phyloP scores from a whole-genome alignment of 2,329 filamentous ascomycete genomes.

The Myrmaecium sp. region DNA sequence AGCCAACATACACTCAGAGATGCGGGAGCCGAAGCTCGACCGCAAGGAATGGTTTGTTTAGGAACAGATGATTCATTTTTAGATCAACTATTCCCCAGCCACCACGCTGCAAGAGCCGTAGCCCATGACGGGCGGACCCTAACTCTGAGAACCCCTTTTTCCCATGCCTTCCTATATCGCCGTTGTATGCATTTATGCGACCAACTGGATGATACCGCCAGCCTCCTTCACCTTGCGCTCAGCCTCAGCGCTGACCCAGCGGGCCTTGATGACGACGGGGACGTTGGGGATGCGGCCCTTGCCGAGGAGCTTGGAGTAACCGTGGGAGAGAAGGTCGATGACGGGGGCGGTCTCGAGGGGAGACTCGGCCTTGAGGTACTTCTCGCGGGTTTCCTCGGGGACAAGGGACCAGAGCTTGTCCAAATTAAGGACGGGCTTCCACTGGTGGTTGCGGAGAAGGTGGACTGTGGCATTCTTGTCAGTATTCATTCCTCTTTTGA shows the following conservation, averaged over 20 bases:
- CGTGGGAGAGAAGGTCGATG: constrained; percentile 90
- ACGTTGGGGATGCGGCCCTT: constrained; percentile 92
- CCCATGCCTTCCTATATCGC: constrained; percentile 4
- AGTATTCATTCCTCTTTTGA: constrained; percentile 92
- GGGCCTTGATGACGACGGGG: constrained; percentile 83
- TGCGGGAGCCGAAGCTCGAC: too few relatives aligned
- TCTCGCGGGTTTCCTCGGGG: constrained; percentile 79
- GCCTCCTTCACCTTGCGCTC: constrained; percentile 99
- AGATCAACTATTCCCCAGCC: constrained; percentile 32
- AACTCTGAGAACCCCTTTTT: constrained; percentile 4
- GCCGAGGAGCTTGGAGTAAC: constrained; percentile 97
- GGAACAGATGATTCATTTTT: constrained; percentile 30
- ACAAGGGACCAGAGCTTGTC: constrained; percentile 99
- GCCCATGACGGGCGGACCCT: constrained; percentile 2
- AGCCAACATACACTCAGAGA: too few relatives aligned
- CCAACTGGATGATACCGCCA: constrained; percentile 88
- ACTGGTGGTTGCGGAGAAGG: constrained; percentile 88
- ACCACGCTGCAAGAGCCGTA: constrained; percentile 31
- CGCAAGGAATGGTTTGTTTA: constrained; percentile 28
- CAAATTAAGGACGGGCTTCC: constrained; percentile 97
- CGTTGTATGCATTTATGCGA: constrained; percentile 47
- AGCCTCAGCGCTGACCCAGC: constrained; percentile 89
- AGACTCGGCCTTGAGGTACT: constrained; percentile 68
- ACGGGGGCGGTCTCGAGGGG: constrained; percentile 91
- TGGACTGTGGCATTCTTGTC: constrained; percentile 87